Base-by-base conservation (phyloP, 495 filamentous ascomycete species). In the Pyronema domesticum region DNA sequence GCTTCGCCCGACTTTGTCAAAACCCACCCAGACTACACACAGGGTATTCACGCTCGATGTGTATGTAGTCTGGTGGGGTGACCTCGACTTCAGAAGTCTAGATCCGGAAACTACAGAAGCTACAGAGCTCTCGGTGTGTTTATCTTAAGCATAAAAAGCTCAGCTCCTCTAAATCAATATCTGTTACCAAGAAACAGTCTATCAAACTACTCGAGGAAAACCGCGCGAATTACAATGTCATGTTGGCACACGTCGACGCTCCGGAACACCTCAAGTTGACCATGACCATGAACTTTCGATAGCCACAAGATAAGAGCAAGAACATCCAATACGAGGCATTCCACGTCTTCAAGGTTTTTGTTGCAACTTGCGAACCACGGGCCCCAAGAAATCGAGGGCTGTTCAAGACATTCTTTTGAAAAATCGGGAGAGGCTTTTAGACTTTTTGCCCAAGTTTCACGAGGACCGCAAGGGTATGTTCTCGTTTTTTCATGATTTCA, bases 261-360 rank as follows among this genome's bases (percentile, higher is more conserved):
- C 87, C 87, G 39, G 89, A 95, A 61, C 86, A 96, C 64, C 75
- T 99, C 57, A 99, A 99, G 72, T 78, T n/a, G n/a, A n/a, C n/a
- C n/a, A n/a, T 95, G 51, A 89, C 85, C 70, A 99, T 99, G 93
- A 95, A 94, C 66, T 72, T 96, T n/a, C n/a, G n/a, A n/a, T n/a
- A n/a, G 51, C 71, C 96, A 51, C 77, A 83, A 47, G 89, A 95
- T 68, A 89, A 96, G 66, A 78, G 89, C 60, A 88, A 91, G 67
- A 99, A 96, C 86, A 91, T 99, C 49, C 89, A 95, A 65, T 99
- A 96, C 65, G 93, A 99, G 69, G 89, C 87, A 19, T 99, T 99
- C 68, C 93, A 99, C 68, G 89, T 98, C 37, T 98, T 98, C 73
- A 98, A 98, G 74, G 88, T 99, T 55, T 99, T 99, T 70, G 91